Base-by-base conservation (phyloP, 1,284 basidiomycete genomes). In the Dichomitus squalens region DNA sequence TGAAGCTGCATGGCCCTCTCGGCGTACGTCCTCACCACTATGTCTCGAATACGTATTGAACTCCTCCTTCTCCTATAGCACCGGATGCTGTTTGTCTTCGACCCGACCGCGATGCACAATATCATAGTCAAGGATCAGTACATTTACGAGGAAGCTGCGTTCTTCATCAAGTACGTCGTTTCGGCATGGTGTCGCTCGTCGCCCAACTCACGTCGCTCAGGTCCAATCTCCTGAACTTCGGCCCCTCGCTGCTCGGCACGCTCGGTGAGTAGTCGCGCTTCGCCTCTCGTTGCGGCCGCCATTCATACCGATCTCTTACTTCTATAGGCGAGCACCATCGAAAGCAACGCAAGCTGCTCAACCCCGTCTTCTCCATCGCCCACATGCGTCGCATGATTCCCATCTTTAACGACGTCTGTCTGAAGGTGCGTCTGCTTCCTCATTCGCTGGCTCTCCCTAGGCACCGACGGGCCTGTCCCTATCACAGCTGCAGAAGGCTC, bases 121-220 rank as follows among this genome's bases (percentile, higher is more conserved):
- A 66, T 75, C 14, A 25, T 73, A 4, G 63, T 72, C 18, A 74
- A 72, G 57, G 72, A 75, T n/a, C 66, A 70, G 39, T 55, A 70
- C 25, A 50, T 66, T 16, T 74, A 68, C 50, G 68, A 71, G 21
- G 68, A 72, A n/a, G 20, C 53, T 1, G 18, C 5, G 2, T 61
- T 34, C 18, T 55, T 58, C 40, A 8, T 61, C n/a, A 52, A 41
- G 59, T 58, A 41, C 11, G 59, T n/a, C n/a, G n/a, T n/a, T n/a
- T n/a, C n/a, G n/a, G n/a, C 31, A 23, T 8, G 12, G 40, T 25
- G 1, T 5, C 9, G 23, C 11, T 8, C 11, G 20, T 4, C 23
- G 23, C 12, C 20, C 11, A 14, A 43, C 9, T 7, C 14, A 23
- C 23, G 23, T 27, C n/a, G 7, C 16, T 2, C 18, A 60, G 59